Evolutionary conservation across 2,329 filamentous ascomycete species (phyloP), one percentile per base, ranked within the genome.

Genomic region (Fusarium sp.): DNA sequence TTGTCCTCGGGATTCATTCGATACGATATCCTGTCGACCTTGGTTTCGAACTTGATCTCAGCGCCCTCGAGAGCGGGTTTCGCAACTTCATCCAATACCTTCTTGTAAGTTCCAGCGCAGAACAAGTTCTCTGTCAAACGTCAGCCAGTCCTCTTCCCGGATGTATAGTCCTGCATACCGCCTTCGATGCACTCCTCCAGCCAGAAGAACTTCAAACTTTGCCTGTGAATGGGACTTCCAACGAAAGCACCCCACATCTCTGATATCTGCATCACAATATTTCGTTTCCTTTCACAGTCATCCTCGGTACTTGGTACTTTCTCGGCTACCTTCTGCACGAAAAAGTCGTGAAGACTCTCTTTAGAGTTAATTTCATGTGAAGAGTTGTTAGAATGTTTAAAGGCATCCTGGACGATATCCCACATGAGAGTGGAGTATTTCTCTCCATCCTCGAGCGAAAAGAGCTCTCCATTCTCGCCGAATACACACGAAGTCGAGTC

Each of bases 141-240:
- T 62, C 45, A 67, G 43, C 15, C 30, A 22, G n/a, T 15, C 3
- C 3, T 8, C 40, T 11, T 22, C 22, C 22, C 12, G 2, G 8
- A n/a, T 18, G 2, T 3, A 8, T 24, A 8, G 11, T 18, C 44
- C 18, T 7, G 74, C 82, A 72, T 76, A 88, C 88, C 87, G 47
- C 91, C 91, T 76, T 93, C 91, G 55, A 94, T 90, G 70, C 90
- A 92, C 78, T 94, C 91, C 76, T 94, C 92, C 8, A 94, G 77
- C 90, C 91, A 93, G 77, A 93, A 92, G 80, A 89, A 94, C 80
- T 90, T 92, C 32, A 94, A 81, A 72, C 90, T 93, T 77, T 94
- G 92, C 27, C 76, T 85, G 55, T 84, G 80, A 11, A 92, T 83
- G 1, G 88, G 86, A 63, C 86, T 90, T 16, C 92, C 92, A 8